Conservation (phyloP, 2,329 filamentous ascomycete species). For the Ophiostoma sp. region DNA sequence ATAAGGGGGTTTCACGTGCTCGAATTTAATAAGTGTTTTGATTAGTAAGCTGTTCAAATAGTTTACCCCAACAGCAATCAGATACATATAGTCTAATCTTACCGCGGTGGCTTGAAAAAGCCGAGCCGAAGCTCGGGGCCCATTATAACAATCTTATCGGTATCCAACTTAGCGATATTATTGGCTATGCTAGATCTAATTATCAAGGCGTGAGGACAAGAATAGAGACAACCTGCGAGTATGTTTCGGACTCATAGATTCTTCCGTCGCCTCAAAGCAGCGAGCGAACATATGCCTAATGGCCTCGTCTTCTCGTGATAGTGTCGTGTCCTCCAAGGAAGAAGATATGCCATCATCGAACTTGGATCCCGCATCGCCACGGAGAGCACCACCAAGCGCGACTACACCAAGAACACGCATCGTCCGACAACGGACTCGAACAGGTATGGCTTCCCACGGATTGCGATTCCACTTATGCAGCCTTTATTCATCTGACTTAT, state of each 20-base stretch:
- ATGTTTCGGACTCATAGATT: not conserved
- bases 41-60: not conserved
- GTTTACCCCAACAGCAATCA: too few relatives aligned
- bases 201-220: not conserved
- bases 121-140: not conserved
- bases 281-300: not conserved
- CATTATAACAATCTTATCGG: not conserved
- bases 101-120: not conserved
- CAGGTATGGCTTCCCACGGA: not conserved
- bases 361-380: not conserved
- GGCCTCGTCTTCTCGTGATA: not conserved
- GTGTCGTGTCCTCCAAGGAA: not conserved
- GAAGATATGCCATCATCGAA: not conserved
- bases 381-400: not conserved
- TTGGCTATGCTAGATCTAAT: too few relatives aligned
- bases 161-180: not conserved
- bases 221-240: not conserved
- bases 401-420: not conserved
- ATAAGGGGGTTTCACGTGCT: not conserved
- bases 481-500: not conserved
- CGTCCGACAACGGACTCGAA: not conserved
- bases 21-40: too few relatives aligned
- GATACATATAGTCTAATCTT: not conserved
- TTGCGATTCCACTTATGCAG: not conserved
- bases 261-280: not conserved